Conservation (phyloP, 2,329 filamentous ascomycete species). For the Aspergillus eucalypticola region DNA sequence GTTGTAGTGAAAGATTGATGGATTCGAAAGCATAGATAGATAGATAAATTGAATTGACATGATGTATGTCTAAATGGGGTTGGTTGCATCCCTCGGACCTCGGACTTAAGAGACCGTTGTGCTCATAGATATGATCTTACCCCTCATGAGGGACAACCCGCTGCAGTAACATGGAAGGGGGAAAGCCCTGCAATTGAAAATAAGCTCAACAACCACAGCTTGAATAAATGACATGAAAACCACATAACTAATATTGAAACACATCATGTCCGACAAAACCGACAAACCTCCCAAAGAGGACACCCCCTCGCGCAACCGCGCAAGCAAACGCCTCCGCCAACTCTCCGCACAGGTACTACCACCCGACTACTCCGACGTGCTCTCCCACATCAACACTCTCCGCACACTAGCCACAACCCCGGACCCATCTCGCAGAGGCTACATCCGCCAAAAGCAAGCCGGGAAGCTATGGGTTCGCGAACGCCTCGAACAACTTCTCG, state of each 20-base stretch:
- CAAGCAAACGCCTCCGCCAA: slow-evolving; percentile 50
- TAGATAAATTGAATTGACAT: not conserved
- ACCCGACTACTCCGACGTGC: slow-evolving; percentile 63
- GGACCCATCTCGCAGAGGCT: slow-evolving; percentile 56
- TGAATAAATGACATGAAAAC: not conserved
- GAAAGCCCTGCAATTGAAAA: not conserved
- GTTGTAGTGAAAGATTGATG: not conserved
- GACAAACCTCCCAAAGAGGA: slow-evolving; percentile 10
- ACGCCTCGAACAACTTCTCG: slow-evolving; percentile 59
- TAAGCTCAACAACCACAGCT: not conserved
- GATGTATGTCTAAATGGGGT: too few species aligned
- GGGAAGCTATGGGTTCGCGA: slow-evolving; percentile 68
- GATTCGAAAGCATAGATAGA: not conserved
- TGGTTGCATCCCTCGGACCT: slow-evolving; percentile 22
- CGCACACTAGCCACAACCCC: slow-evolving; percentile 57
- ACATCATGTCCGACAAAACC: slow-evolving; percentile 22
- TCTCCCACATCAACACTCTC: slow-evolving; percentile 57
- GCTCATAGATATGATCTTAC: slow-evolving; percentile 2
- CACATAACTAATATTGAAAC: too few species aligned
- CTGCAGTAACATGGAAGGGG: not conserved
- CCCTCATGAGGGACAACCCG: slow-evolving; percentile 16
- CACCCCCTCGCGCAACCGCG: slow-evolving; percentile 23
- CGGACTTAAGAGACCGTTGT: slow-evolving; percentile 2
- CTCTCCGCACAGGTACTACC: slow-evolving; percentile 56
- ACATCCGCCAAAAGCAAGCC: slow-evolving; percentile 62